phyloP scores from a whole-genome alignment of 1,139 yeast genomes.

The Debaryomyces fabryi region DNA sequence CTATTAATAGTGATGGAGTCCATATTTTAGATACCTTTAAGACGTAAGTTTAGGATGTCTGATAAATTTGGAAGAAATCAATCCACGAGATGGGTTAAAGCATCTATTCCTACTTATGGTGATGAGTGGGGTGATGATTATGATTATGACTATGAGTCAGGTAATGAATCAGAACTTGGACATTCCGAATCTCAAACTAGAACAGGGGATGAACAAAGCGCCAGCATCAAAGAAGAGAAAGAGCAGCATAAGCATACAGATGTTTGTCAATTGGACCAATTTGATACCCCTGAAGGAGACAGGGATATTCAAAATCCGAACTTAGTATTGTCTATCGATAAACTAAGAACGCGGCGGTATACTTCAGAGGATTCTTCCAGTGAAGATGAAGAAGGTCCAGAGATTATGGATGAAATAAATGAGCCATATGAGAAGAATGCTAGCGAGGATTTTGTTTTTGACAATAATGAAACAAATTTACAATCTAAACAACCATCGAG shows the following conservation, averaged over 20 bases:
- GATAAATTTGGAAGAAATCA: constrained; percentile 57
- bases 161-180: constrained; percentile 2
- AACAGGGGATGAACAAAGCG: not conserved
- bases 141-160: constrained; percentile 27
- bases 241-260: constrained; percentile 10
- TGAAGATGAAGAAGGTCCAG: constrained; percentile 14
- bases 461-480: not conserved
- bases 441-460: not conserved
- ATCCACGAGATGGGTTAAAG: constrained; percentile 67
- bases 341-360: constrained; percentile 15
- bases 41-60: constrained; percentile 25
- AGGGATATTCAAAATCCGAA: constrained; percentile 11
- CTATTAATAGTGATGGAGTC: not conserved
- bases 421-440: not conserved
- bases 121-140: constrained; percentile 58
- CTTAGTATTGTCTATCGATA: constrained; percentile 43
- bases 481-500: not conserved
- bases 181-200: constrained; percentile 2
- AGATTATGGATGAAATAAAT: constrained; percentile 3
- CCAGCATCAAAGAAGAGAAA: constrained; percentile 13
- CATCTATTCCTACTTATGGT: constrained; percentile 59
- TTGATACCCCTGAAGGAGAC: not conserved
- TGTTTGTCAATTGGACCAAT: constrained; percentile 12
- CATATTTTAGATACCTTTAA: not conserved
- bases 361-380: constrained; percentile 21